Conservation (phyloP, 192 early-diverging fungal species). For the Phlyctochytrium bullatum region DNA sequence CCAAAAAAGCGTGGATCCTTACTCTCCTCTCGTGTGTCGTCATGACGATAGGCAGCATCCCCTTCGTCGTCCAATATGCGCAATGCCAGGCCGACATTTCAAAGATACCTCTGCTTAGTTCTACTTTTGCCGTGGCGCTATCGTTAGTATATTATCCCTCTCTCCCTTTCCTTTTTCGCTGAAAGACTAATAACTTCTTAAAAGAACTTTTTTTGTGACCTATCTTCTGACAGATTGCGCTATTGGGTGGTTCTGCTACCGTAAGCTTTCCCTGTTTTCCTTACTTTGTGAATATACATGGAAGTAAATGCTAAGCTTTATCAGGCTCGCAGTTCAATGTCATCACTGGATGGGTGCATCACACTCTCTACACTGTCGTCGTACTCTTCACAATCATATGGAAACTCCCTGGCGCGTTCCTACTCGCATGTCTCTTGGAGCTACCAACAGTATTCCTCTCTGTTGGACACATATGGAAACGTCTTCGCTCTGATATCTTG, state of each 20-base stretch:
- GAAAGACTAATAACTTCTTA: not conserved
- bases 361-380: slow-evolving; percentile 49
- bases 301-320: not conserved
- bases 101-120: not conserved
- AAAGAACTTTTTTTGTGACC: not conserved
- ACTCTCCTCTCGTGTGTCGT: not conserved
- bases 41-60: not conserved
- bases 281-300: not conserved
- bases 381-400: slow-evolving; percentile 23
- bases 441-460: slow-evolving; percentile 58
- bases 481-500: slow-evolving; percentile 44
- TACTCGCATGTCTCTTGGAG: slow-evolving; percentile 51
- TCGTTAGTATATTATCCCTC: not conserved
- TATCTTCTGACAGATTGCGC: not conserved
- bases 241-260: slow-evolving; percentile 1
- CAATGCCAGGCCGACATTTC: not conserved
- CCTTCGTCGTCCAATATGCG: not conserved
- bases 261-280: not conserved
- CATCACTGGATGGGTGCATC: slow-evolving; percentile 63
- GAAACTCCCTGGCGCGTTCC: slow-evolving; percentile 45
- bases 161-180: not conserved
- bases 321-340: slow-evolving; percentile 34
- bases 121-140: not conserved
- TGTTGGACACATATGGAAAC: slow-evolving; percentile 47
- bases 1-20: not conserved